Base-by-base conservation (phyloP, 768 basidiomycete species). In the Neoboletus magnificus region DNA sequence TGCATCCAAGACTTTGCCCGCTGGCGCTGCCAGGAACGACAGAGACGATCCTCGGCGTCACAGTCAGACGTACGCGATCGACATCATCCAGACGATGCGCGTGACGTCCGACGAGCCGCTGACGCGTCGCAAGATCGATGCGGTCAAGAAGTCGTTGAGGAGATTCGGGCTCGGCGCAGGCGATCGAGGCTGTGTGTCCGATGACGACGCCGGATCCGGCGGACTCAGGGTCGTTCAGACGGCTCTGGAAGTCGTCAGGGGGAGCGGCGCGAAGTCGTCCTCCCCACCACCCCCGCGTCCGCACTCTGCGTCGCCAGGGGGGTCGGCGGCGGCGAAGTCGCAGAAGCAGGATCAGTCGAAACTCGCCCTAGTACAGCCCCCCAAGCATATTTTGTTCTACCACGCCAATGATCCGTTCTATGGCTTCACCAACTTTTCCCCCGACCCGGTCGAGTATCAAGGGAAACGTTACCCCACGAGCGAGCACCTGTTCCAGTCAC, bases 401-500 rank as follows among this genome's bases (percentile, higher is more conserved):
- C 66, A 66, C 40, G 68, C 64, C 44, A 50, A 65, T n/a, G 65
- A 66, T 51, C 71, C 68, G 23, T 57, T 72, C 58, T 74, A 77
- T 49, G 73, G 73, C 15, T 77, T 77, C 61, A 75, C 77, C 48
- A 77, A 77, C 61, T 76, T 76, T 55, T 79, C 79, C 4, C 62
- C 75, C 6, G 74, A 79, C 60, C 62, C 73, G 5, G 71, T 81
- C 30, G 60, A 66, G 22, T 78, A 76, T 55, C 53, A 60, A 13
- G 73, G 75, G 15, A 74, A 71, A 57, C 42, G 58, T 3, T 80
- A 80, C 55, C 75, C 75, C 1, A 79, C 79, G 11, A 75, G 75
- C 45, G 79, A 79, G 57, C 79, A 80, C 58, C 59, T 80, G 39
- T 80, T 77, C 48, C 77, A 80, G 52, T 72, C 79, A 23, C 68